These are phyloP conservation scores for Alternaria arbusti DNA, from an alignment of 2,329 filamentous ascomycete species.

Conservation along the genomic window DNA sequence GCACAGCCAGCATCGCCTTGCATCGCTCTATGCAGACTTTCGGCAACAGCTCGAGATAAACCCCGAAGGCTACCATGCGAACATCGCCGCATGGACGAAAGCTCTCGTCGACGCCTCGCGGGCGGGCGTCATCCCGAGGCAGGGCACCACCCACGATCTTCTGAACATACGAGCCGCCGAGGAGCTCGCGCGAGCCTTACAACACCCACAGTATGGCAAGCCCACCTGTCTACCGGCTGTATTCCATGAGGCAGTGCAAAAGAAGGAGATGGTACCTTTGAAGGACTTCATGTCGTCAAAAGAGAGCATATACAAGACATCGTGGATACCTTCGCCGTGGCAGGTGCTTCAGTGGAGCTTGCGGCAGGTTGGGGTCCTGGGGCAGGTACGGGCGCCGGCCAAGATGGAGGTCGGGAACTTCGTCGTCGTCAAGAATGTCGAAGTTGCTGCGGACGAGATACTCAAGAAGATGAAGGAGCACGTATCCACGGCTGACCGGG, in stretches of 20 bases:
- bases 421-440: constrained; percentile 70
- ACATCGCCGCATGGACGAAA: constrained; percentile 78
- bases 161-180: constrained; percentile 63
- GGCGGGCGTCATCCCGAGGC: constrained; percentile 63
- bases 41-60: constrained; percentile 75
- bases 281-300: constrained; percentile 69
- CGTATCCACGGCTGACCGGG: constrained; percentile 42
- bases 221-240: constrained; percentile 82
- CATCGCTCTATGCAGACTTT: constrained; percentile 90
- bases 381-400: constrained; percentile 57
- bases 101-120: constrained; percentile 73
- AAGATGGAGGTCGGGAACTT: constrained; percentile 67
- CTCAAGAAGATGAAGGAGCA: constrained; percentile 46
- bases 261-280: constrained; percentile 72
- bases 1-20: constrained; percentile 70
- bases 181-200: constrained; percentile 72
- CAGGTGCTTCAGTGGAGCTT: constrained; percentile 77
- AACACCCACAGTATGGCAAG: constrained; percentile 78
- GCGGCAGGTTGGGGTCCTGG: constrained; percentile 66
- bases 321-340: constrained; percentile 74
- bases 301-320: constrained; percentile 74
- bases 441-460: constrained; percentile 58
- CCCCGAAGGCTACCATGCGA: constrained; percentile 83
- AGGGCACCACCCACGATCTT: constrained; percentile 51
- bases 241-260: constrained; percentile 74